These are phyloP conservation scores for Fusarium devonianum DNA, from an alignment of 2,329 filamentous ascomycete species.

Conservation along the genomic window DNA sequence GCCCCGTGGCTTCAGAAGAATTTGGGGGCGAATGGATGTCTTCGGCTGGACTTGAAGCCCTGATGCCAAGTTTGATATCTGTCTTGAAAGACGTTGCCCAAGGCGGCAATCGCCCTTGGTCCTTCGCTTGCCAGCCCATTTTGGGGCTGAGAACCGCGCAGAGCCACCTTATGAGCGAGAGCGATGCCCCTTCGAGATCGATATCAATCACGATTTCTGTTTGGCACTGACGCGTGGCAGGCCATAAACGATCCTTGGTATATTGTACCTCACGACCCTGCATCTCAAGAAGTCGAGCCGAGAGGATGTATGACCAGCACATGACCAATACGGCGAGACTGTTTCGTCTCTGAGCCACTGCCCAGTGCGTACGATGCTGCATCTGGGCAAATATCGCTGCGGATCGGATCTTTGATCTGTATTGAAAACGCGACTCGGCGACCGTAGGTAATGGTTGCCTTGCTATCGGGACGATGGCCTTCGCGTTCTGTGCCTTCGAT, in stretches of 20 bases:
- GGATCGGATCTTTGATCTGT: not conserved
- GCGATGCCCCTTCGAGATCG: not conserved
- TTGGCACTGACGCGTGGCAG: not conserved
- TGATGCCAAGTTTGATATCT: not conserved
- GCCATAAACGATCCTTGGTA: slow-evolving; percentile 2
- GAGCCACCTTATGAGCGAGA: slow-evolving; percentile 4
- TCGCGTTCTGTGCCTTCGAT: not conserved
- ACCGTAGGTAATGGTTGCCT: not conserved
- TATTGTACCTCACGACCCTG: slow-evolving; percentile 6
- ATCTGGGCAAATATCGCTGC: not conserved
- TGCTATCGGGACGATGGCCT: not conserved
- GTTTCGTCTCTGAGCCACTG: not conserved
- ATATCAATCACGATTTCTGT: not conserved
- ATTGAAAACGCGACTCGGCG: not conserved
- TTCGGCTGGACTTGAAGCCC: not conserved
- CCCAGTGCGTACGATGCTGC: not conserved
- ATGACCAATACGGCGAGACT: slow-evolving; percentile 12
- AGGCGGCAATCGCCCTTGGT: not conserved
- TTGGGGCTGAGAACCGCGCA: slow-evolving; percentile 5
- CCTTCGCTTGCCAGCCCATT: not conserved
- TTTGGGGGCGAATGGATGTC: not conserved
- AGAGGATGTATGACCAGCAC: slow-evolving; percentile 13
- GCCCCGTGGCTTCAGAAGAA: slow-evolving; percentile 7
- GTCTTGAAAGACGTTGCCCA: not conserved
- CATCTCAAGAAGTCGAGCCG: slow-evolving; percentile 5